Base-by-base conservation (phyloP, 2,329 filamentous ascomycete genomes). In the Hypomyces rosellus region DNA sequence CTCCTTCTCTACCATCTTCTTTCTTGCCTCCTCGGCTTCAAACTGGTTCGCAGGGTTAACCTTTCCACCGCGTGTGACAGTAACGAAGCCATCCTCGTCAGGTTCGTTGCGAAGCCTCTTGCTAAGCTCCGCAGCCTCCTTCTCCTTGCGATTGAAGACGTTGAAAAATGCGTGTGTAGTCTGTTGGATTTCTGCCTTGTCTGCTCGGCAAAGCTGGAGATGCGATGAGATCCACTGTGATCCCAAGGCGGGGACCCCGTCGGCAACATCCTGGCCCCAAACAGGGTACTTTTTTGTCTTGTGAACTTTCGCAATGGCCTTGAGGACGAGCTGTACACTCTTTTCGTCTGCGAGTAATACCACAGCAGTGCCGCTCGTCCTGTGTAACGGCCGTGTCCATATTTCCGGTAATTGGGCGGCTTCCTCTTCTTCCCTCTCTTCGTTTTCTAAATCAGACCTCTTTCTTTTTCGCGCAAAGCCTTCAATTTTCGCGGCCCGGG, bases 1-100 rank as follows among this genome's bases (percentile, higher is more conserved):
- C 57, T 76, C 76, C 68, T 83, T 80, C 66, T 87, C 81, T 62
- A 81, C 71, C 73, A 83, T 78, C 66, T 75, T 78, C 60, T 71
- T 72, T 53, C 69, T 71, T 43, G 76, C 76, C 59, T 81, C 80
- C 61, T 84, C 80, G 38, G 83, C 81, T 61, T 87, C 89, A 58
- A 85, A 85, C 54, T 83, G 77, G 49, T 84, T 80, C 2, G 88
- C 90, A 1, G 88, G 84, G n/a, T 85, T 86, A 6, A 77, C 77
- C 51, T 85, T 75, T 37, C 88, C 87, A 22, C 90, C 90, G 49
- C 88, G 80, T 1, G 85, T 87, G 20, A 99, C 93, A 3, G 91
- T 97, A 45, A 97, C 80, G 65, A 99, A 99, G 2, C 93, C 93
- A 67, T 99, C 93, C 63, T 89, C 91, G 66, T 99, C 93, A 0